phyloP scores from a whole-genome alignment of 257 asterid genomes.

The Capsicum rhomboideum region DNA sequence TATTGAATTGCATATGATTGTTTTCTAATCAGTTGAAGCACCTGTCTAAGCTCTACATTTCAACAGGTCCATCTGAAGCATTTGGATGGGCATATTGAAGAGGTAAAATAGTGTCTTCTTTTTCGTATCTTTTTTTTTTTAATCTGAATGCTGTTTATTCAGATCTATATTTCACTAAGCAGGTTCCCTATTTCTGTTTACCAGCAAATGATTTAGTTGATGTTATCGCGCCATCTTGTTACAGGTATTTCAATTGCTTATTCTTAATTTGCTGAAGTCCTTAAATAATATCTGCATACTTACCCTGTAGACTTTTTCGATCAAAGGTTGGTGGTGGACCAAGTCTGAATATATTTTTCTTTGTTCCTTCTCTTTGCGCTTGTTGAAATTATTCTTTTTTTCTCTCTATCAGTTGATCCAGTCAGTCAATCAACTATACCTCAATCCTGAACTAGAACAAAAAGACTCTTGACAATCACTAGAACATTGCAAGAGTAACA shows the following conservation, averaged over 20 bases:
- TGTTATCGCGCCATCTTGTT: constrained; percentile 98
- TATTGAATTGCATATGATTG: neutral
- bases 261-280: constrained; percentile 2
- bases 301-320: neutral
- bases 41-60: constrained; percentile 8
- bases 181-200: constrained; percentile 99
- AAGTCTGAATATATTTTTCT: neutral
- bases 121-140: constrained; percentile 20
- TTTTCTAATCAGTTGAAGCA: neutral
- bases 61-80: constrained; percentile 93
- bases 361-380: neutral
- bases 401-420: neutral
- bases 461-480: neutral
- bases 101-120: constrained; percentile 37
- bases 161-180: constrained; percentile 32
- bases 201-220: constrained; percentile 97
- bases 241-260: constrained; percentile 48
- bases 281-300: neutral
- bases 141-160: constrained; percentile 24
- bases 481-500: neutral
- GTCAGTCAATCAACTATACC: neutral
- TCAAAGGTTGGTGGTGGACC: neutral
- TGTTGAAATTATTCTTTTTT: neutral
- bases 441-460: neutral
- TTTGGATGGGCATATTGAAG: constrained; percentile 96